Base-by-base conservation (phyloP, 306 rosid genomes). In the Rosa persica region DNA sequence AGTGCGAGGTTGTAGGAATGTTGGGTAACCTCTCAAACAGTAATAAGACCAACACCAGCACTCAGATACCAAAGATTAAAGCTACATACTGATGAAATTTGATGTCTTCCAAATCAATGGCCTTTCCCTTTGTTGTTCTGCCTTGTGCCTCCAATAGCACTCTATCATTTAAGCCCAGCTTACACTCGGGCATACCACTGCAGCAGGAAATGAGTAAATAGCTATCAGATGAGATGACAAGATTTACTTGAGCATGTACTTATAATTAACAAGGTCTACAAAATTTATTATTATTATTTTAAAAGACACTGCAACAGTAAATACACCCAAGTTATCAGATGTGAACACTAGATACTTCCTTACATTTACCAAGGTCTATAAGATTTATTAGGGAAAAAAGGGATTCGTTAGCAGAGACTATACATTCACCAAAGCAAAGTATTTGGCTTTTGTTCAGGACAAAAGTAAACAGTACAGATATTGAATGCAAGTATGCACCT, bases 111-210 rank as follows among this genome's bases (percentile, higher is more conserved):
- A 95, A 87, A 88, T 95, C 99, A 84, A 95, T 95, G 30, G 98
- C 96, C 85, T 95, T 93, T 78, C 98, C 99, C 81, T 95, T 95
- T 71, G 99, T 85, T 23, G 97, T 74, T 82, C 99, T 91, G 76
- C 99, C 98, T 88, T 93, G 98, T 66, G 98, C 98, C 85, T 94
- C 98, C 86, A 94, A 81, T 70, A 94, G 77, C 67, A 94, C 91
- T 88, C 98, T 86, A 80, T 94, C 98, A 69, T 94, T 94, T 19
- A 94, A 90, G 80, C 98, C 98, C 82, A 94, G 97, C 89, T 92
- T 94, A 87, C 98, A 94, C 83, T 94, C 98, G 3, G 98, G 98
- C 98, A 94, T 94, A 81, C 98, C 98, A 89, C 98, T 94, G 95
- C 84, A 83, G 80, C 61, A 30, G 84, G 58, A 84, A 79, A 78